These are phyloP conservation scores for Pseudevernia furfuracea DNA, from an alignment of 495 filamentous ascomycete species.

Conservation along the genomic window DNA sequence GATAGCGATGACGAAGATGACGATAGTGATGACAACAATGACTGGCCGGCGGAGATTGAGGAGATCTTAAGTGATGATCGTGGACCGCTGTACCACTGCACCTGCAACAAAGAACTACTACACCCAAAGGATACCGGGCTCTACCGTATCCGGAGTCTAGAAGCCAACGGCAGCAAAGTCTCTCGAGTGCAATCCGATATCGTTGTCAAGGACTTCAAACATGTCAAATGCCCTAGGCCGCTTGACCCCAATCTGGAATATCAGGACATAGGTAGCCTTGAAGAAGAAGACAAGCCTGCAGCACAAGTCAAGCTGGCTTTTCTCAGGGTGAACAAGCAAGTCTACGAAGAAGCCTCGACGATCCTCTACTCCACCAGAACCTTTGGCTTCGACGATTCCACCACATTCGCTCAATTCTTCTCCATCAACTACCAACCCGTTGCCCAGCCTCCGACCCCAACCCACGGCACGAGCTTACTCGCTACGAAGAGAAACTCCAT, in stretches of 20 bases:
- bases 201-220: background rate
- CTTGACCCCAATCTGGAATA: background rate
- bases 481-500: background rate
- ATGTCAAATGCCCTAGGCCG: no score
- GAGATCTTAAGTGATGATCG: background rate
- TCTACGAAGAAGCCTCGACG: background rate
- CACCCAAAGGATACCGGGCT: background rate
- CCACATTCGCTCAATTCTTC: background rate
- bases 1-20: background rate
- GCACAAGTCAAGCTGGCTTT: background rate
- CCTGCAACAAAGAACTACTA: background rate
- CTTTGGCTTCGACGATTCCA: background rate
- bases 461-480: background rate
- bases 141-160: background rate
- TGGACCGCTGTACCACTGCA: background rate
- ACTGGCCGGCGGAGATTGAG: background rate
- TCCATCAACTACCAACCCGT: background rate
- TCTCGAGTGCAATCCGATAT: background rate
- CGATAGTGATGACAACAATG: background rate
- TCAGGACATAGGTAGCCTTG: background rate
- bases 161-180: background rate
- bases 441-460: background rate
- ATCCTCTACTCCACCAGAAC: background rate
- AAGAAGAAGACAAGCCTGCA: background rate
- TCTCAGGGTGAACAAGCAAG: background rate